Evolutionary conservation across 1,284 basidiomycete species (phyloP).

Genomic region (Tremellales sp.): DNA sequence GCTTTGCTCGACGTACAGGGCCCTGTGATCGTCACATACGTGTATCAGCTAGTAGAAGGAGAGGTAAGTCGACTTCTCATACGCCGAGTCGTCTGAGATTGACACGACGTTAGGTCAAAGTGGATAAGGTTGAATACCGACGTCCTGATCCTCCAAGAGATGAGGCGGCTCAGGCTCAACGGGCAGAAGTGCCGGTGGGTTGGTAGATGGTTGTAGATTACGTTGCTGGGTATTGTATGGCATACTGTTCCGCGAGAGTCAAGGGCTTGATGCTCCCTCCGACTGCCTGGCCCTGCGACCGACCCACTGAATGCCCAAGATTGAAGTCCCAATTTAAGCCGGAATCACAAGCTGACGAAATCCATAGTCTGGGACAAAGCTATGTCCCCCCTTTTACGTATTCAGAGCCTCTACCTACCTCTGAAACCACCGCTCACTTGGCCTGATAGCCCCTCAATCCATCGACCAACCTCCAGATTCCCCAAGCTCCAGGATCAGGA

Average conservation of each 20-base stretch:
- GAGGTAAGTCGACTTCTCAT: conserved; percentile 58
- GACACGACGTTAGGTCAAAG: conserved; percentile 45
- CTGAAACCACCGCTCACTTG: no score
- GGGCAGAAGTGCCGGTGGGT: conserved; percentile 27
- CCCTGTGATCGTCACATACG: conserved; percentile 88
- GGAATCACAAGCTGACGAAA: no score
- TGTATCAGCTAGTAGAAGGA: conserved; percentile 88
- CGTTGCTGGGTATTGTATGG: no score
- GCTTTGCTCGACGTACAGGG: conserved; percentile 94
- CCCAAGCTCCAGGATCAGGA: conserved; percentile 87
- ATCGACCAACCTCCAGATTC: conserved; percentile 53
- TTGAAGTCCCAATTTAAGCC: no score
- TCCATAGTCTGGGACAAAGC: no score
- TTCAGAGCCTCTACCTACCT: no score
- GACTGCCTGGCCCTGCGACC: no score
- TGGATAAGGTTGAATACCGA: conserved; percentile 52
- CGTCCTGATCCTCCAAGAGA: conserved; percentile 42
- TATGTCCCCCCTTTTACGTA: no score
- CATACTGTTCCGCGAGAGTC: no score
- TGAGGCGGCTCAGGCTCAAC: neutral
- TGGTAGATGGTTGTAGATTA: conserved; percentile 17
- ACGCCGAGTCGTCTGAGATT: neutral
- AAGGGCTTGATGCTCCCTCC: no score
- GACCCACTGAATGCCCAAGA: no score
- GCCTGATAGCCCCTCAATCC: conserved; percentile 32